Percentiles rank a stretch among this genome's conserved stretches.
These are phyloP conservation scores for Metarhizium rileyi DNA, from an alignment of 2,329 filamentous ascomycete genomes.

Conservation along the genomic window DNA sequence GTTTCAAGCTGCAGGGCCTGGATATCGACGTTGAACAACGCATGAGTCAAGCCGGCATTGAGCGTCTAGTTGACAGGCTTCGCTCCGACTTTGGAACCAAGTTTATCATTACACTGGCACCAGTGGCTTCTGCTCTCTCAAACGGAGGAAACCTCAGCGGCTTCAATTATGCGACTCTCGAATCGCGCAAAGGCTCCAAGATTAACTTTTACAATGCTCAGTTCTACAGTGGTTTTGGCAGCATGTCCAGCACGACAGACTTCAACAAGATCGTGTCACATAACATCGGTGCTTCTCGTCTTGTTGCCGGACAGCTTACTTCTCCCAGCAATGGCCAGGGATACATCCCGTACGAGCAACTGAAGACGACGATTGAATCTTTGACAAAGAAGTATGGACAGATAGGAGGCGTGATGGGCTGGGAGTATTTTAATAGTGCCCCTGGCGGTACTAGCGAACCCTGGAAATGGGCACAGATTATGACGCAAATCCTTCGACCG, in stretches of 20 bases:
- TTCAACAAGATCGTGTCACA: constrained; percentile 39
- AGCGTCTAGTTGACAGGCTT: constrained; percentile 55
- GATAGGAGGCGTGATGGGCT: constrained; percentile 82
- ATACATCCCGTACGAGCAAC: constrained; percentile 33
- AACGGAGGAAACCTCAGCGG: constrained; percentile 56
- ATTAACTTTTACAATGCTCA: constrained; percentile 81
- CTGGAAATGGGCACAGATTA: constrained; percentile 62
- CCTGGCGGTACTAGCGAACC: constrained; percentile 43
- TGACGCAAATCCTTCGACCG: constrained; percentile 18
- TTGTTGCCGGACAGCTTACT: constrained; percentile 72
- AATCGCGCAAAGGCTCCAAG: constrained; percentile 48
- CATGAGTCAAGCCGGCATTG: constrained; percentile 55
- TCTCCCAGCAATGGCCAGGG: constrained; percentile 56
- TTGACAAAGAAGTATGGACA: constrained; percentile 42
- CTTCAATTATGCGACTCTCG: constrained; percentile 66
- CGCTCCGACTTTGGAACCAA: constrained; percentile 54
- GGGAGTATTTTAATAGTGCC: constrained; percentile 74
- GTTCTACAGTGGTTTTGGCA: constrained; percentile 81
- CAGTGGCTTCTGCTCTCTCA: constrained; percentile 62
- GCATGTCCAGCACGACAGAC: constrained; percentile 28
- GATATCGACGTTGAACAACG: constrained; percentile 70
- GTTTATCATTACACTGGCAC: constrained; percentile 71
- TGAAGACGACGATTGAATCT: constrained; percentile 29
- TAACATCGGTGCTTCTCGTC: constrained; percentile 60
- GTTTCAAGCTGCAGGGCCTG: constrained; percentile 53